Conservation (phyloP, 2,329 filamentous ascomycete genomes). For the Ophiognomonia clavigignenti-juglandacearum region DNA sequence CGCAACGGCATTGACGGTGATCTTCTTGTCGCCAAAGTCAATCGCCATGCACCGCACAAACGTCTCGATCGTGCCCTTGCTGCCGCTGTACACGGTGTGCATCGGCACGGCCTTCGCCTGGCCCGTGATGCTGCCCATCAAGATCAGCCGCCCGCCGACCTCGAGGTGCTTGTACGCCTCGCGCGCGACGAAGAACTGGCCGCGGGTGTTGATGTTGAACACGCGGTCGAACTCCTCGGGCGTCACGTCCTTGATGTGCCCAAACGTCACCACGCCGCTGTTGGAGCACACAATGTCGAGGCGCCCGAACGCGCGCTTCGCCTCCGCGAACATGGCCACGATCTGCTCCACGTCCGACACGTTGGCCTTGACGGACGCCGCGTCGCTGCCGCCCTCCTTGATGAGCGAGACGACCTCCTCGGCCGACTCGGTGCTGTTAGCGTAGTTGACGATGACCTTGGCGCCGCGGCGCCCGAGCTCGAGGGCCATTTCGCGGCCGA, state of each 20-base stretch:
- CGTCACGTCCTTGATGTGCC: slow-evolving; percentile 62
- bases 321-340: slow-evolving; percentile 57
- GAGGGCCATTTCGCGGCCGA: slow-evolving; percentile 61
- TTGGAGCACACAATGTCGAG: slow-evolving; percentile 69
- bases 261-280: slow-evolving; percentile 64
- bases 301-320: slow-evolving; percentile 58
- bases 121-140: slow-evolving; percentile 69
- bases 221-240: slow-evolving; percentile 69
- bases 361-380: slow-evolving; percentile 64
- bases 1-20: slow-evolving; percentile 60
- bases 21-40: slow-evolving; percentile 59
- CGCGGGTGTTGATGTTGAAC: slow-evolving; percentile 63
- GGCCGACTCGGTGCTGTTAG: slow-evolving; percentile 59
- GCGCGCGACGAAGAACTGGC: slow-evolving; percentile 69
- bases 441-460: slow-evolving; percentile 64
- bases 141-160: slow-evolving; percentile 63
- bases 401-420: slow-evolving; percentile 63
- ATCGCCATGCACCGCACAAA: slow-evolving; percentile 72
- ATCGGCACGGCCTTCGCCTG: slow-evolving; percentile 63
- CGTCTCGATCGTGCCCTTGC: slow-evolving; percentile 72
- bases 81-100: slow-evolving; percentile 69
- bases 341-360: slow-evolving; percentile 61
- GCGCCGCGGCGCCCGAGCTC: slow-evolving; percentile 62
- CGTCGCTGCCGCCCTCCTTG: slow-evolving; percentile 57
- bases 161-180: slow-evolving; percentile 66